Conservation (phyloP, 2,329 filamentous ascomycete genomes). For the Nakataea oryzae region DNA sequence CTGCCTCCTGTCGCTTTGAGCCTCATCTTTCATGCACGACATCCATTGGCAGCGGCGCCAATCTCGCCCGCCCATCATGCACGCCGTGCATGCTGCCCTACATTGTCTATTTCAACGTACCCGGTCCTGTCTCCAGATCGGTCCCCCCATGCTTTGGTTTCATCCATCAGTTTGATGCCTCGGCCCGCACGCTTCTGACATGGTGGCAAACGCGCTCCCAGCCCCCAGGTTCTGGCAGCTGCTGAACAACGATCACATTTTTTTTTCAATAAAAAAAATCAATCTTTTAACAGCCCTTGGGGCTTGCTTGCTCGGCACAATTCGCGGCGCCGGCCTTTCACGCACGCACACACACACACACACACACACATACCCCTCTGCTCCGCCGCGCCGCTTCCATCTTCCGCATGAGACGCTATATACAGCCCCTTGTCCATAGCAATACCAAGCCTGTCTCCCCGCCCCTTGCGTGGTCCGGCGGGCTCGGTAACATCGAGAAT, state of each 20-base stretch:
- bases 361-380: no score
- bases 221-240: no score
- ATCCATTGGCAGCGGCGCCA: neutral
- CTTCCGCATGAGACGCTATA: neutral
- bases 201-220: no score
- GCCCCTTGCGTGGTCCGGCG: no score
- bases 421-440: neutral
- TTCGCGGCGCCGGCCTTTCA: neutral
- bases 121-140: neutral
- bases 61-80: neutral
- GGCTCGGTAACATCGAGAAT: neutral
- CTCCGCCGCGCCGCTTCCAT: neutral
- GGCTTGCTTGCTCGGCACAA: no score
- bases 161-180: neutral
- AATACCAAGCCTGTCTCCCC: no score
- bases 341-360: no score
- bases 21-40: slow-evolving; percentile 3
- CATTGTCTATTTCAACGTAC: slow-evolving; percentile 2
- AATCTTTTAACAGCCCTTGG: no score
- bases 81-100: neutral
- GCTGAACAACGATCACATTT: no score
- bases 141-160: neutral
- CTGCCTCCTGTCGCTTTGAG: neutral
- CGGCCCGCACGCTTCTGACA: no score
- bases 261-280: no score